Conservation (phyloP, 2,329 filamentous ascomycete species). For the Septoria linicola region DNA sequence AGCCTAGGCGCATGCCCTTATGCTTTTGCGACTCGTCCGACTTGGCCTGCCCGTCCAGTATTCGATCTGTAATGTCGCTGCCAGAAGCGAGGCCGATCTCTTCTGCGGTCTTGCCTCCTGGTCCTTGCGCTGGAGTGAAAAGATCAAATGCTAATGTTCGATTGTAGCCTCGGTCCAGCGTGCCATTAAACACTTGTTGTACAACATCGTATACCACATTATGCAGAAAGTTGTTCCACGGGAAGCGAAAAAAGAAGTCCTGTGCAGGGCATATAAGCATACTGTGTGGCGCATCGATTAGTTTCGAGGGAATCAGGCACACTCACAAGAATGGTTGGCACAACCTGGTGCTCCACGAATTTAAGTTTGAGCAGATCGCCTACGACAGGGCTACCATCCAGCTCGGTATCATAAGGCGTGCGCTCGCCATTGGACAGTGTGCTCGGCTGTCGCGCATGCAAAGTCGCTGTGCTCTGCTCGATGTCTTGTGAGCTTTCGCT, state of each 20-base stretch:
- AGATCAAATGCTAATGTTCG: conserved; percentile 84
- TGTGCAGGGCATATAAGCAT: conserved; percentile 40
- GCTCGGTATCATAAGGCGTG: conserved; percentile 55
- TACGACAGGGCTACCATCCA: conserved; percentile 72
- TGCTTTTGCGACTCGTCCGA: conserved; percentile 83
- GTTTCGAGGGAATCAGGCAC: not conserved
- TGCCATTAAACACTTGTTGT: conserved; percentile 97
- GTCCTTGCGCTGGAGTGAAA: conserved; percentile 51
- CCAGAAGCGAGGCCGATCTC: conserved; percentile 54
- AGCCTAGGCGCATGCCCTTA: conserved; percentile 87
- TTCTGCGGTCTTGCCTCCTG: conserved; percentile 26
- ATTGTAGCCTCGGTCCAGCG: conserved; percentile 95
- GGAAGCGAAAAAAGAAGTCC: conserved; percentile 98
- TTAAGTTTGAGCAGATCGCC: conserved; percentile 94
- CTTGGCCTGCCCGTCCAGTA: conserved; percentile 83
- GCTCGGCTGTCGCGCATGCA: conserved; percentile 31
- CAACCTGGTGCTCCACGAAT: conserved; percentile 91
- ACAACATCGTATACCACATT: conserved; percentile 99
- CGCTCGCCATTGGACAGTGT: conserved; percentile 29
- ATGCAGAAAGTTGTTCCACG: conserved; percentile 99
- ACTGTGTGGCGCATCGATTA: conserved; percentile 3
- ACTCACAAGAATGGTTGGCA: conserved; percentile 89
- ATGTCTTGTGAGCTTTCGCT: conserved; percentile 27
- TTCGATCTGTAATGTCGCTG: conserved; percentile 84
- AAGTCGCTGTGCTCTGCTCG: conserved; percentile 35